phyloP scores from a whole-genome alignment of 495 filamentous ascomycete species.

The Xylaria grammica region DNA sequence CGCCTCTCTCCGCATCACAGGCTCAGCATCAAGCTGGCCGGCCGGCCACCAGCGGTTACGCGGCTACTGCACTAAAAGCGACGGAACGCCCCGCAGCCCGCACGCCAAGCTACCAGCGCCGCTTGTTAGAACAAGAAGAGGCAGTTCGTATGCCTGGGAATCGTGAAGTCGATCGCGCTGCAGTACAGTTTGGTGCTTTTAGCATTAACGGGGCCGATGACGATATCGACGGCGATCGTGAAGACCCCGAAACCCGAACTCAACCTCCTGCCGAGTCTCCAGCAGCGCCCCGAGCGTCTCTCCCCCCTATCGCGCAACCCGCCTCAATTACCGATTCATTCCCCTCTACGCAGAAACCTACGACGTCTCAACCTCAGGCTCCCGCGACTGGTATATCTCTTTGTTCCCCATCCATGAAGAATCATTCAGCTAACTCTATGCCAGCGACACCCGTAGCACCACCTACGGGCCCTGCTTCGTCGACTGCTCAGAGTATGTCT shows the following conservation, averaged over 20 bases:
- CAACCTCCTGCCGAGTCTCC: constrained; percentile 96
- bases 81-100: constrained; percentile 61
- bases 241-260: constrained; percentile 92
- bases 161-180: constrained; percentile 88
- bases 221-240: constrained; percentile 91
- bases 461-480: constrained; percentile 38
- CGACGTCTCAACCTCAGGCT: constrained; percentile 63
- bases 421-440: constrained; percentile 34
- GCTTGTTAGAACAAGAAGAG: constrained; percentile 91
- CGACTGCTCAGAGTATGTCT: constrained; percentile 39
- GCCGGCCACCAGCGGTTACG: constrained; percentile 68
- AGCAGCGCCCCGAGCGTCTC: constrained; percentile 83
- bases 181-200: constrained; percentile 98
- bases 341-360: constrained; percentile 66
- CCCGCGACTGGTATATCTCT: constrained; percentile 45
- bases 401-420: constrained; percentile 13
- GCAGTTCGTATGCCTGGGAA: constrained; percentile 99
- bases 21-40: constrained; percentile 63
- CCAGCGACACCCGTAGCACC: constrained; percentile 41
- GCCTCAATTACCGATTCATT: constrained; percentile 64
- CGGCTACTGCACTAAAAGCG: constrained; percentile 77
- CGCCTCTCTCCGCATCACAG: constrained; percentile 60
- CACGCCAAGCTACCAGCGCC: constrained; percentile 77
- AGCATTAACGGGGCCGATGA: constrained; percentile 79
- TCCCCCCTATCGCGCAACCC: constrained; percentile 73